Evolutionary conservation across 169 alveolate genomes (phyloP).

Genomic region (Plasmodium adleri): DNA sequence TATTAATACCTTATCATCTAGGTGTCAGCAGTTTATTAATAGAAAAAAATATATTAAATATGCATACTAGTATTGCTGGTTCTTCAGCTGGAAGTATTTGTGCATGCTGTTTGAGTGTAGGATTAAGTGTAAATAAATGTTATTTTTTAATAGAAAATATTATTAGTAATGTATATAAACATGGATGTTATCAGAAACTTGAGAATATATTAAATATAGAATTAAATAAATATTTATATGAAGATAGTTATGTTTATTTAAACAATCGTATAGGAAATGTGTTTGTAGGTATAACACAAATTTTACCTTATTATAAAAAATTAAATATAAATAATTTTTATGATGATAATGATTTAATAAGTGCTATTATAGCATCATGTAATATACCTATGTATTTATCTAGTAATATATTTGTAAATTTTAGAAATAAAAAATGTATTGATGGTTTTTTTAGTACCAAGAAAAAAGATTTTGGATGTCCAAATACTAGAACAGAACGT

Average conservation of each 20-base stretch:
- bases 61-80: constrained; percentile 82
- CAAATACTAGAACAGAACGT: constrained; percentile 76
- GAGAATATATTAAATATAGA: constrained; percentile 60
- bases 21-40: constrained; percentile 80
- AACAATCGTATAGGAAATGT: constrained; percentile 80
- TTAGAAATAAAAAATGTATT: constrained; percentile 79
- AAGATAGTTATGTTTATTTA: constrained; percentile 74
- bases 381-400: constrained; percentile 81
- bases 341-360: constrained; percentile 76
- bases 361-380: constrained; percentile 82
- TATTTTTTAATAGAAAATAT: constrained; percentile 75
- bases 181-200: constrained; percentile 75
- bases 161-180: constrained; percentile 57
- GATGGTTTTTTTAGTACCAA: constrained; percentile 82
- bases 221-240: constrained; percentile 39
- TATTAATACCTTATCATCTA: constrained; percentile 82
- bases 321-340: constrained; percentile 61
- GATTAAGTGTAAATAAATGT: constrained; percentile 56
- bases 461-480: constrained; percentile 76
- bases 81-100: constrained; percentile 84
- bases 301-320: constrained; percentile 62
- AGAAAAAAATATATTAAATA: constrained; percentile 79
- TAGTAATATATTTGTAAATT: constrained; percentile 70
- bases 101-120: constrained; percentile 73
- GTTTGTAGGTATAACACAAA: constrained; percentile 65